Evolutionary conservation across 1,284 basidiomycete species (phyloP).

Genomic region (Irpex sp.): DNA sequence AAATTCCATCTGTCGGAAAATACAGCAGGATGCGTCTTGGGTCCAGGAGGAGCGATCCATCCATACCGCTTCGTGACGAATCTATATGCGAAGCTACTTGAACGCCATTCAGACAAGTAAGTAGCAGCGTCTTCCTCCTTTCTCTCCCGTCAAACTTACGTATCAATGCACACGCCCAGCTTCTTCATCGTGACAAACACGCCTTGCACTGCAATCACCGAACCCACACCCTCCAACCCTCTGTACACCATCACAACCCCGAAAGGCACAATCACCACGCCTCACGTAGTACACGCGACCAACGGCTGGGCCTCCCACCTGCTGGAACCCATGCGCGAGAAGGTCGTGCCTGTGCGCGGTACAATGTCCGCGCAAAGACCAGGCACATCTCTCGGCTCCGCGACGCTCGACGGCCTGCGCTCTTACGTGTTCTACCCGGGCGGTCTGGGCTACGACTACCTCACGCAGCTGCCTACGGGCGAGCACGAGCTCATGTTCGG

Average conservation of each 20-base stretch:
- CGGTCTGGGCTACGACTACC: slow-evolving; percentile 59
- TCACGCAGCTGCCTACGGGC: slow-evolving; percentile 59
- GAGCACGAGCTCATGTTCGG: slow-evolving; percentile 63
- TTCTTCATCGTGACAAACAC: slow-evolving; percentile 39
- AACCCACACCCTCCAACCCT: slow-evolving; percentile 21
- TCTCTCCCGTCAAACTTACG: neutral
- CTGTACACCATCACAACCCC: slow-evolving; percentile 46
- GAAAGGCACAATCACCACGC: slow-evolving; percentile 48
- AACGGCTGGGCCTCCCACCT: slow-evolving; percentile 76
- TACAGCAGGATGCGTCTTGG: slow-evolving; percentile 35
- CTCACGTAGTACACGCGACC: slow-evolving; percentile 74
- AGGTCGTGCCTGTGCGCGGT: slow-evolving; percentile 53
- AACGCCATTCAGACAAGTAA: slow-evolving; percentile 33
- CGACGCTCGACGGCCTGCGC: slow-evolving; percentile 34
- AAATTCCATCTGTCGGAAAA: slow-evolving; percentile 34
- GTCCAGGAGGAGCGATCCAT: slow-evolving; percentile 40
- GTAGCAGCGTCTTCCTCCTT: neutral
- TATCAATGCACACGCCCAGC: slow-evolving; percentile 20
- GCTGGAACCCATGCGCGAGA: slow-evolving; percentile 40
- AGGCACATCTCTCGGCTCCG: slow-evolving; percentile 27
- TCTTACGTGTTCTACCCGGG: slow-evolving; percentile 59
- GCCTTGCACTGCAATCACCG: slow-evolving; percentile 34
- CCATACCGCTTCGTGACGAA: slow-evolving; percentile 45
- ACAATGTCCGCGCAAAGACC: slow-evolving; percentile 68
- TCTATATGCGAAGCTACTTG: slow-evolving; percentile 35